phyloP scores from a whole-genome alignment of 148 eudicot species.

The Diospyros lotus region DNA sequence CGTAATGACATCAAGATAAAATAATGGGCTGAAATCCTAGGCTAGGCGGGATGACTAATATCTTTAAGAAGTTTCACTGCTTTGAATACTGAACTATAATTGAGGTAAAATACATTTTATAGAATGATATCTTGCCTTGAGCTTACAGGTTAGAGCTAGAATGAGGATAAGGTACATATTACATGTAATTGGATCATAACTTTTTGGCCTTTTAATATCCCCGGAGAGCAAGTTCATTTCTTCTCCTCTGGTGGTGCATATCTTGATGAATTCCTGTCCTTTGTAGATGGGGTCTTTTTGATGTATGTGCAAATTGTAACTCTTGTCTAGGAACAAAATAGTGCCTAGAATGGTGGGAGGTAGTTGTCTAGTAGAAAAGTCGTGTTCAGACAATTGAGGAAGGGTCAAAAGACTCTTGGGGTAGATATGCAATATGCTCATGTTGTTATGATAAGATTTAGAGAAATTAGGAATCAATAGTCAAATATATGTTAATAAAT shows the following conservation, averaged over 20 bases:
- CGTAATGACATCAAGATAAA: no score
- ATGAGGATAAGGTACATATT: no score
- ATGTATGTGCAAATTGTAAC: not conserved
- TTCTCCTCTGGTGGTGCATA: not conserved
- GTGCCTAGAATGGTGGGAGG: not conserved
- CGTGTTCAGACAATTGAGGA: not conserved
- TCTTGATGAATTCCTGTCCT: not conserved
- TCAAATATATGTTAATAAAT: no score
- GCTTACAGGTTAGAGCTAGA: no score
- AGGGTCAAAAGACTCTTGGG: not conserved
- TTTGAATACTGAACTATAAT: no score
- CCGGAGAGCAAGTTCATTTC: not conserved
- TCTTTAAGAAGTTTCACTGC: no score
- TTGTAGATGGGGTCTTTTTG: not conserved
- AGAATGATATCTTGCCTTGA: no score
- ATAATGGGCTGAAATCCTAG: no score
- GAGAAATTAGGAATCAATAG: not conserved
- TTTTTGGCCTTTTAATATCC: no score
- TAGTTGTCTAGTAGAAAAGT: not conserved
- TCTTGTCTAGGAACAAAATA: not conserved
- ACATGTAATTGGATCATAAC: no score
- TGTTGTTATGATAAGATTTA: not conserved
- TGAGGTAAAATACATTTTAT: no score
- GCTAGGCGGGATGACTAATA: no score
- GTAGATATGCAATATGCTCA: not conserved